A percentile compares a stretch with the other conserved stretches of the same genome.
Evolutionary conservation across 129 eudicot species (phyloP).

Genomic region (Arctium minus): DNA sequence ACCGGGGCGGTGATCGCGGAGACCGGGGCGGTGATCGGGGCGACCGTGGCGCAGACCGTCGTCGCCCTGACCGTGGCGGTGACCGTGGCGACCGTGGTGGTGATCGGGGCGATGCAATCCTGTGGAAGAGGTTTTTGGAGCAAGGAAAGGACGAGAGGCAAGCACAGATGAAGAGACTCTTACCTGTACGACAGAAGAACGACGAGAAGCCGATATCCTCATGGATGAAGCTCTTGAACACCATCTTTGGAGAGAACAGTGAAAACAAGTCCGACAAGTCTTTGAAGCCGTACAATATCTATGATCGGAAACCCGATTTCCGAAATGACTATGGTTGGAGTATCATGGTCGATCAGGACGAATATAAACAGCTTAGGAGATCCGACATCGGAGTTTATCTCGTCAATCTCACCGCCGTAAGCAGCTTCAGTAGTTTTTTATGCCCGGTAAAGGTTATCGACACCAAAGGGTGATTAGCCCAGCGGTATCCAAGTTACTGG

Average conservation of each 20-base stretch:
- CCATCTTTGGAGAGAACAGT: constrained; percentile 21
- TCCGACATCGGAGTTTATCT: constrained; percentile 59
- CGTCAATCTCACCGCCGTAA: constrained; percentile 83
- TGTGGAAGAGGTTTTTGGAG: constrained; percentile 50
- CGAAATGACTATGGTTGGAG: constrained; percentile 80
- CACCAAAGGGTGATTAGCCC: too few species aligned
- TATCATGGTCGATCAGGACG: constrained; percentile 43
- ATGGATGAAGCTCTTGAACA: constrained; percentile 28
- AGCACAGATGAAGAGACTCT: constrained; percentile 41
- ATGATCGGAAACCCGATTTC: constrained; percentile 50
- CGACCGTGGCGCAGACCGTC: not conserved
- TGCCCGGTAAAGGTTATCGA: not conserved
- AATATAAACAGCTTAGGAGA: constrained; percentile 48
- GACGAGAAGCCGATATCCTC: constrained; percentile 40
- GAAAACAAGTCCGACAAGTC: not conserved
- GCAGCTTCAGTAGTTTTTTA: not conserved
- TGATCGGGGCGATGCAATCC: constrained; percentile 34
- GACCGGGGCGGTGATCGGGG: constrained; percentile 7
- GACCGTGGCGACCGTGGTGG: not conserved
- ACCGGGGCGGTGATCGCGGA: too few species aligned
- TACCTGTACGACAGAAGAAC: constrained; percentile 3
- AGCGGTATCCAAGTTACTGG: too few species aligned
- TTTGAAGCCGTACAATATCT: constrained; percentile 57
- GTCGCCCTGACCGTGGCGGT: not conserved
- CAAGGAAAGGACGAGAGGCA: constrained; percentile 31